Evolutionary conservation across 768 basidiomycete species (phyloP).

Genomic region (Rubroboletus satanas): DNA sequence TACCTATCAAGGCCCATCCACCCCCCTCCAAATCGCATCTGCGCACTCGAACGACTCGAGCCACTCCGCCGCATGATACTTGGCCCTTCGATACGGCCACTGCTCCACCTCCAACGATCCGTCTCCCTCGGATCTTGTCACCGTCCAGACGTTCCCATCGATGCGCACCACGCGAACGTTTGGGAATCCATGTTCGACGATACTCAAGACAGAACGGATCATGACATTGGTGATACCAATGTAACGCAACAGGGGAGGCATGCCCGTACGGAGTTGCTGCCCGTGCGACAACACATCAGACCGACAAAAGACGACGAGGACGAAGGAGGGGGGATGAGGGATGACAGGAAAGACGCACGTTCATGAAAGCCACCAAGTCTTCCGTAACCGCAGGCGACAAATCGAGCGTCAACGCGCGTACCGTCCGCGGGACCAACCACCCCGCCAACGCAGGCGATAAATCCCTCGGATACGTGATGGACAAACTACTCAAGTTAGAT

Average conservation of each 20-base stretch:
- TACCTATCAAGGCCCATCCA: constrained; percentile 1
- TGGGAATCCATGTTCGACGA: constrained; percentile 60
- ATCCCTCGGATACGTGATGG: constrained; percentile 62
- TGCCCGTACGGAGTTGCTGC: constrained; percentile 59
- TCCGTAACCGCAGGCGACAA: constrained; percentile 32
- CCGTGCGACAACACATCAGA: neutral
- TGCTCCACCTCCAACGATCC: constrained; percentile 44
- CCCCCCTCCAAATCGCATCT: constrained; percentile 41
- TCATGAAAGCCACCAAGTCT: constrained; percentile 42
- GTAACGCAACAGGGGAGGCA: constrained; percentile 52
- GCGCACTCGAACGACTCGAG: constrained; percentile 63
- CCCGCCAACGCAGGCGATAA: constrained; percentile 58
- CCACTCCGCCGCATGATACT: constrained; percentile 57
- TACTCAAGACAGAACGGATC: constrained; percentile 35
- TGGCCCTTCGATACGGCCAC: constrained; percentile 52
- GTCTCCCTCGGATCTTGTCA: constrained; percentile 30
- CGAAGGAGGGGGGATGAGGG: too few species aligned
- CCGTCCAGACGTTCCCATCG: constrained; percentile 54
- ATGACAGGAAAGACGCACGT: constrained; percentile 25
- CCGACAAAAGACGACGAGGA: neutral
- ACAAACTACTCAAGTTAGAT: constrained; percentile 46
- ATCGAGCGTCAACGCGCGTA: constrained; percentile 47
- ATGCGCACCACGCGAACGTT: constrained; percentile 55
- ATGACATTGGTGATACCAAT: constrained; percentile 52
- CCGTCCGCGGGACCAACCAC: constrained; percentile 60